These are phyloP conservation scores for Haplosporangium sp. DNA, from an alignment of 371 early-diverging fungal genomes.

Conservation along the genomic window DNA sequence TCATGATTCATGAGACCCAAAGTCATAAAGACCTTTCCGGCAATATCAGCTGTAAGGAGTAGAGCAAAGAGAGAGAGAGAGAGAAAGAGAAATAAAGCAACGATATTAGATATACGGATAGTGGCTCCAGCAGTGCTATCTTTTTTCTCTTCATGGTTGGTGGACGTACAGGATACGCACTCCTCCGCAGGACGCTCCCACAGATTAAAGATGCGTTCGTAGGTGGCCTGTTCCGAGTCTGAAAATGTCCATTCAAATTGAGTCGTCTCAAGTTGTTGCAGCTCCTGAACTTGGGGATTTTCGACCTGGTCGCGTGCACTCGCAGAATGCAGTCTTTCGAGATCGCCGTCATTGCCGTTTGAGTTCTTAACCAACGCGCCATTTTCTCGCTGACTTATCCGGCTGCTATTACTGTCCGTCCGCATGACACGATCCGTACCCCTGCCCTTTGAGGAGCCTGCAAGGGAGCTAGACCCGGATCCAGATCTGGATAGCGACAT, in stretches of 20 bases:
- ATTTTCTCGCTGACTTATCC: slow-evolving; percentile 2
- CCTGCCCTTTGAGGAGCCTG: background rate
- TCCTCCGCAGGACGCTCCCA: slow-evolving; percentile 52
- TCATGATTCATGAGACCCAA: slow-evolving; percentile 23
- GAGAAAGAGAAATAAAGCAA: background rate
- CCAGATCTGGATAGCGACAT: slow-evolving; percentile 23
- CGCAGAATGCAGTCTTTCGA: too few relatives aligned
- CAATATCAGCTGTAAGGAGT: slow-evolving; percentile 39
- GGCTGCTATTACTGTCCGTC: slow-evolving; percentile 33
- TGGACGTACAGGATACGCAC: slow-evolving; percentile 34
- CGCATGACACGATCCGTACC: slow-evolving; percentile 3
- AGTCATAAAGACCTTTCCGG: slow-evolving; percentile 52
- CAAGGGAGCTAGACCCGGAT: slow-evolving; percentile 6
- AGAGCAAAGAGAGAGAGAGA: background rate
- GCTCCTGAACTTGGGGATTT: slow-evolving; percentile 5
- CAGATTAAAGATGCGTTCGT: slow-evolving; percentile 39
- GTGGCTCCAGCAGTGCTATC: too few relatives aligned
- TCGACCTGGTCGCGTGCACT: background rate
- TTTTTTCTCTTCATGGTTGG: too few relatives aligned
- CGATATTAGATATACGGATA: background rate
- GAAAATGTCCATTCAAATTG: slow-evolving; percentile 50
- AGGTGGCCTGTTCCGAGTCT: slow-evolving; percentile 31
- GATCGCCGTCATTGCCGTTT: background rate
- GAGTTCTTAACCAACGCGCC: background rate
- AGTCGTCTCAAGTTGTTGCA: slow-evolving; percentile 29